Conservation (phyloP, 208 protist species). For the Herpetomonas samuelpessoai region DNA sequence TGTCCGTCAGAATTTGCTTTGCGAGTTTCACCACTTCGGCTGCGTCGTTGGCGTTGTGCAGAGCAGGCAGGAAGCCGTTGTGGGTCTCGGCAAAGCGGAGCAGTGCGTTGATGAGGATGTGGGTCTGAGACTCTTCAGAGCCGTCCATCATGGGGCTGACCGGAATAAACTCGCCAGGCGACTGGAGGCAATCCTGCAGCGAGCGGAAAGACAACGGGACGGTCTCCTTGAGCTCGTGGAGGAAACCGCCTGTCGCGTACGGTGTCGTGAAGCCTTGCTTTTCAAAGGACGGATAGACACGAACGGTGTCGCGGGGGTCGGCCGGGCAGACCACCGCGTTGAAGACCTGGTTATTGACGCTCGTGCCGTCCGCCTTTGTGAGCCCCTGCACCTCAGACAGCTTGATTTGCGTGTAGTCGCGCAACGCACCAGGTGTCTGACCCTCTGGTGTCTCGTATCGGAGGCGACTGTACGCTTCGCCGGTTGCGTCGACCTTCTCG, state of each 20-base stretch:
- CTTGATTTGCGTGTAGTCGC: conserved; percentile 85
- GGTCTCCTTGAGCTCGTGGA: conserved; percentile 83
- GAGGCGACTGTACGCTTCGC: conserved; percentile 64
- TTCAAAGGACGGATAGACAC: conserved; percentile 84
- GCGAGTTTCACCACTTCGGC: conserved; percentile 54
- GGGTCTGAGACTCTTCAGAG: conserved; percentile 69
- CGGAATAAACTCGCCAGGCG: conserved; percentile 65
- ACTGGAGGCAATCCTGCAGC: conserved; percentile 46
- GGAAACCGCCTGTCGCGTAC: conserved; percentile 82
- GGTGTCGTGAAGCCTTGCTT: conserved; percentile 46
- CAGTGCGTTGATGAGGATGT: conserved; percentile 59
- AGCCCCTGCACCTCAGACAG: conserved; percentile 82
- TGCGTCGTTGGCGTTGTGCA: conserved; percentile 65
- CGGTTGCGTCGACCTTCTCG: conserved; percentile 53
- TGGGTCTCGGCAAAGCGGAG: conserved; percentile 69
- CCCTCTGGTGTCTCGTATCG: conserved; percentile 85
- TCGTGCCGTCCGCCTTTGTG: conserved; percentile 45
- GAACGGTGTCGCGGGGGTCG: conserved; percentile 76
- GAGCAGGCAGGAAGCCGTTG: conserved; percentile 41
- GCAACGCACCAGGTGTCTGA: conserved; percentile 72
- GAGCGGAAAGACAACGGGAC: conserved; percentile 48
- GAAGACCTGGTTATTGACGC: conserved; percentile 63
- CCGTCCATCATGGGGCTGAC: conserved; percentile 88
- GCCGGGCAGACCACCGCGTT: conserved; percentile 70
- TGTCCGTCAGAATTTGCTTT: conserved; percentile 50